phyloP scores from a whole-genome alignment of 768 basidiomycete species.

The Phylloporus scabripes region DNA sequence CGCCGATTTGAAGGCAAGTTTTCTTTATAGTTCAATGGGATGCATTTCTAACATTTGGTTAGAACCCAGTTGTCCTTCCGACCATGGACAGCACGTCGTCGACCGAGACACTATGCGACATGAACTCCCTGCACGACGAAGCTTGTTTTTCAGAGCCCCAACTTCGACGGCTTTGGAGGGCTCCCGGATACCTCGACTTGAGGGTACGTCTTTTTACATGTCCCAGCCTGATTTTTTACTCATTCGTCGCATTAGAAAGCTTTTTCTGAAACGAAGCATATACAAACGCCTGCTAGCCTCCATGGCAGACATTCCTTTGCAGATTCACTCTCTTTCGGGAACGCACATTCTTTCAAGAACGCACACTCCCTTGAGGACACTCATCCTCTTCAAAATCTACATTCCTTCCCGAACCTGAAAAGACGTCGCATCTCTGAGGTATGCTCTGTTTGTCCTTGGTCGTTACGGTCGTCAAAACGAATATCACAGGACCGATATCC shows the following conservation, averaged over 20 bases:
- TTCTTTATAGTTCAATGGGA: background rate
- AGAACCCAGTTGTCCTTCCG: slow-evolving; percentile 1
- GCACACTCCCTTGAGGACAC: too few relatives aligned
- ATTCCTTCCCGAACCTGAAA: background rate
- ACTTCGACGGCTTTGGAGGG: slow-evolving; percentile 4
- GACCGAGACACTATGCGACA: background rate
- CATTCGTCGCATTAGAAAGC: background rate
- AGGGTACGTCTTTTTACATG: background rate
- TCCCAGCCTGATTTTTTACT: background rate
- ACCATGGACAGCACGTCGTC: background rate
- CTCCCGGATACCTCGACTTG: slow-evolving; percentile 2
- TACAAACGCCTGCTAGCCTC: background rate
- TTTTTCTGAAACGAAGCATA: background rate
- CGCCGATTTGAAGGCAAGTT: background rate
- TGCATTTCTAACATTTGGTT: background rate
- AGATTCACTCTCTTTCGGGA: background rate
- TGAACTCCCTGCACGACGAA: background rate
- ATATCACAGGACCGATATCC: background rate
- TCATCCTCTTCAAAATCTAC: background rate
- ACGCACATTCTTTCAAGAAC: background rate
- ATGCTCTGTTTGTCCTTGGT: background rate
- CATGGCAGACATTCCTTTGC: background rate
- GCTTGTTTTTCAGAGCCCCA: background rate
- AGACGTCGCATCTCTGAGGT: background rate
- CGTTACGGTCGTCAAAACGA: background rate